Conservation (phyloP, 306 rosid genomes). For the Cicer chorassanicum region DNA sequence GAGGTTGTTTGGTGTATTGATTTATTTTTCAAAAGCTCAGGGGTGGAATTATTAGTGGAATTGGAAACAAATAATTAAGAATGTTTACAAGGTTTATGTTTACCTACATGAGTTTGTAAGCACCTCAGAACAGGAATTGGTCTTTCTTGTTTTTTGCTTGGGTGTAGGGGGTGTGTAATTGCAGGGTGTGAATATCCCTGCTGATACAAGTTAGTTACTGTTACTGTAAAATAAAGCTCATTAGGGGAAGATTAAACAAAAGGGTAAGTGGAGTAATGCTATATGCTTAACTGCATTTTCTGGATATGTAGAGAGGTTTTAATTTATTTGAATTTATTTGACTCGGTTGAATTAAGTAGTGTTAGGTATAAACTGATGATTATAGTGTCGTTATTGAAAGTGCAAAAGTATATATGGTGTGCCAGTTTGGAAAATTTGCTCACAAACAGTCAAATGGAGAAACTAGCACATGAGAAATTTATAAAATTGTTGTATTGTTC, state of each 20-base stretch:
- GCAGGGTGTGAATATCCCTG: slow-evolving; percentile 11
- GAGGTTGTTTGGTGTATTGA: neutral
- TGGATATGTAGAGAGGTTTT: slow-evolving; percentile 11
- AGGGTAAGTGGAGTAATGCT: slow-evolving; percentile 22
- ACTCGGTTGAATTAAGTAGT: slow-evolving; percentile 11
- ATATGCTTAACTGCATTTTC: slow-evolving; percentile 31
- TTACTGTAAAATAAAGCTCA: neutral
- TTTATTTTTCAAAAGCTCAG: neutral
- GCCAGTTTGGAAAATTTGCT: slow-evolving; percentile 25
- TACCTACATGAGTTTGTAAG: slow-evolving; percentile 22
- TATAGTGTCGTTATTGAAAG: neutral
- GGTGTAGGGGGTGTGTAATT: neutral
- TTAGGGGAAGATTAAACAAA: slow-evolving; percentile 4
- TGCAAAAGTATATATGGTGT: slow-evolving; percentile 14
- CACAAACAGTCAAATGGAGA: slow-evolving; percentile 8
- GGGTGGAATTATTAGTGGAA: slow-evolving; percentile 1
- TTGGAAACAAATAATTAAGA: slow-evolving; percentile 10
- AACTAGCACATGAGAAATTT: slow-evolving; percentile 16
- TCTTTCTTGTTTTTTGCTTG: neutral
- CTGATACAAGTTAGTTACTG: slow-evolving; percentile 5
- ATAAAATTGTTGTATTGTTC: slow-evolving; percentile 44
- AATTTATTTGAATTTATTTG: slow-evolving; percentile 9
- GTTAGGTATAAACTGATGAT: slow-evolving; percentile 22
- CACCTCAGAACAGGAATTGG: slow-evolving; percentile 11
- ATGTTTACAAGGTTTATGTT: slow-evolving; percentile 5